A percentile compares a stretch with the other conserved stretches of the same genome.
Evolutionary conservation across 1,284 basidiomycete species (phyloP).

Genomic region (Trichosporon sp.): DNA sequence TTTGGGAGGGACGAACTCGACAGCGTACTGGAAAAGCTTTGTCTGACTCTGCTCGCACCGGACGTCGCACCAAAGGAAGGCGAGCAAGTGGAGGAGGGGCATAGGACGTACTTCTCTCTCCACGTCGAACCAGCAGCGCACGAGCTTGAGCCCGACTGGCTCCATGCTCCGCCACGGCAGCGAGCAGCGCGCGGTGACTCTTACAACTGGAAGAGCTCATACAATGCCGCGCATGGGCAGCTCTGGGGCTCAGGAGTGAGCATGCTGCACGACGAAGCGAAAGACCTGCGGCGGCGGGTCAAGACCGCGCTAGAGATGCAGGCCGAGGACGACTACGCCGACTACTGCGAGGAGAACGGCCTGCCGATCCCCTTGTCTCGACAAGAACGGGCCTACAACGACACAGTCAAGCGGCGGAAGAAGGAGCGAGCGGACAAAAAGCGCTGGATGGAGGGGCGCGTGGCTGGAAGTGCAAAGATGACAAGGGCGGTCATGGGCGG

Average conservation of each 20-base stretch:
- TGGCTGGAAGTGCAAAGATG: neutral
- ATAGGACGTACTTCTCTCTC: slow-evolving; percentile 9
- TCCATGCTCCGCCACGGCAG: slow-evolving; percentile 6
- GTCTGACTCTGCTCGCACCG: slow-evolving; percentile 24
- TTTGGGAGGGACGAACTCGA: slow-evolving; percentile 23
- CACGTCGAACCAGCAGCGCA: slow-evolving; percentile 17
- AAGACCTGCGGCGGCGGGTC: neutral
- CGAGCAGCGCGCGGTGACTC: neutral
- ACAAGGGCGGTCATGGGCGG: neutral
- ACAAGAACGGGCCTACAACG: slow-evolving; percentile 10
- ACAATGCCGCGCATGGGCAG: slow-evolving; percentile 25
- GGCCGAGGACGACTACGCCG: slow-evolving; percentile 9
- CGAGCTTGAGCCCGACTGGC: slow-evolving; percentile 3
- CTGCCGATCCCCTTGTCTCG: slow-evolving; percentile 4
- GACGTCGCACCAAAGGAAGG: slow-evolving; percentile 1
- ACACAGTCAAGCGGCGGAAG: neutral
- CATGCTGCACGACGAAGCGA: slow-evolving; percentile 10
- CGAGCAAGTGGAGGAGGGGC: neutral
- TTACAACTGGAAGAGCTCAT: slow-evolving; percentile 6
- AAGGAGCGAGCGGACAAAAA: slow-evolving; percentile 6
- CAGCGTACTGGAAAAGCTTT: slow-evolving; percentile 23
- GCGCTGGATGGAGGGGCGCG: neutral
- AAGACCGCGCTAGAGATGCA: slow-evolving; percentile 9
- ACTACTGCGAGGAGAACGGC: slow-evolving; percentile 7
- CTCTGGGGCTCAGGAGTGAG: slow-evolving; percentile 27